A percentile compares a stretch with the other conserved stretches of the same genome.
These are phyloP conservation scores for Panellus pusillus DNA, from an alignment of 768 basidiomycete genomes.

Conservation along the genomic window DNA sequence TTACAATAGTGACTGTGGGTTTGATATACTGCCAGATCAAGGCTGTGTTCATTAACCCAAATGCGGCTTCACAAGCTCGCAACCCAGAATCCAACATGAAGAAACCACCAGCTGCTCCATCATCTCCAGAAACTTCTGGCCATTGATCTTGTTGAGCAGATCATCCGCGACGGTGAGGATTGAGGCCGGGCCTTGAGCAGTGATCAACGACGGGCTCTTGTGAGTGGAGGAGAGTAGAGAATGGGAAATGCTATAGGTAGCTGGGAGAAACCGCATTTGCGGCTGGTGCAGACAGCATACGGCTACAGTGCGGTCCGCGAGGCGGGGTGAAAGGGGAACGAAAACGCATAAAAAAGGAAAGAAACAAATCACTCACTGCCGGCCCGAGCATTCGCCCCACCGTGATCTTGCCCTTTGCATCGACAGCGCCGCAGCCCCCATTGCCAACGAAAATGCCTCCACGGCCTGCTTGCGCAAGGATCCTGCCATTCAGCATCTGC, in stretches of 20 bases:
- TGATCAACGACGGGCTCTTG: slow-evolving; percentile 7
- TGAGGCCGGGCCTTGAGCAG: slow-evolving; percentile 72
- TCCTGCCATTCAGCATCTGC: slow-evolving; percentile 16
- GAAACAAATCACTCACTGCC: slow-evolving; percentile 15
- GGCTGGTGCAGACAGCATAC: neutral
- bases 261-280: neutral
- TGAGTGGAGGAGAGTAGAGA: neutral
- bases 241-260: neutral
- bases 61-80: neutral
- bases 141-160: slow-evolving; percentile 96
- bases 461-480: slow-evolving; percentile 9
- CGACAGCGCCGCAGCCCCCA: slow-evolving; percentile 5
- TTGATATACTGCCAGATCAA: too few relatives aligned
- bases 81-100: too few relatives aligned
- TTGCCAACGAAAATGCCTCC: neutral
- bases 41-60: too few relatives aligned
- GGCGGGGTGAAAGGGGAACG: neutral
- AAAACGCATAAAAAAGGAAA: neutral
- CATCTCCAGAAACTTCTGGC: slow-evolving; percentile 99
- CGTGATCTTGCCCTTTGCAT: slow-evolving; percentile 22
- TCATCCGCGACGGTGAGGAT: slow-evolving; percentile 99
- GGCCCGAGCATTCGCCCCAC: slow-evolving; percentile 14
- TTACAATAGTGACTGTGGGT: too few relatives aligned
- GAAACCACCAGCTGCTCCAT: slow-evolving; percentile 96
- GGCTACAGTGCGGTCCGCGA: neutral